phyloP scores from a whole-genome alignment of 2,329 filamentous ascomycete genomes.

The Uncinocarpus reesii region DNA sequence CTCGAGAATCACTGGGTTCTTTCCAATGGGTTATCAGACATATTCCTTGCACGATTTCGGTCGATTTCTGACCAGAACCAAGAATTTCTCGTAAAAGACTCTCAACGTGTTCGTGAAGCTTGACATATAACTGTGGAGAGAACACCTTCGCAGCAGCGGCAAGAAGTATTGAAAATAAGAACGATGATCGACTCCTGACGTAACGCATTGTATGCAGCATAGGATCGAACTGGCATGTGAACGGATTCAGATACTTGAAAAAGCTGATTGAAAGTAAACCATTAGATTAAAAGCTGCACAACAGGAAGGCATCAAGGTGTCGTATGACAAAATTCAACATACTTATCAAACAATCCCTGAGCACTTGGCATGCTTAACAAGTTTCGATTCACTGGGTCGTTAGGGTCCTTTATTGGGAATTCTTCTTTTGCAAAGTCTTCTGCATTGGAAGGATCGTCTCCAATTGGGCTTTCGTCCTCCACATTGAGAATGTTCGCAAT shows the following conservation, averaged over 20 bases:
- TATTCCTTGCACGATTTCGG: slow-evolving; percentile 33
- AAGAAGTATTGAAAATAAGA: slow-evolving; percentile 30
- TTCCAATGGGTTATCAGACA: slow-evolving; percentile 35
- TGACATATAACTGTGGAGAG: slow-evolving; percentile 26
- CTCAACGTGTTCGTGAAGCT: slow-evolving; percentile 26
- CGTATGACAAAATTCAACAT: slow-evolving; percentile 2
- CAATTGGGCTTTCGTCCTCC: slow-evolving; percentile 13
- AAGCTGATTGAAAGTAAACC: slow-evolving; percentile 23
- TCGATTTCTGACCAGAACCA: slow-evolving; percentile 28
- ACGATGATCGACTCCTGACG: slow-evolving; percentile 29
- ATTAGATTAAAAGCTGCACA: neutral
- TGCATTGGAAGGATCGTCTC: slow-evolving; percentile 4
- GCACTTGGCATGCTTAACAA: slow-evolving; percentile 23
- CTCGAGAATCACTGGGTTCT: slow-evolving; percentile 34
- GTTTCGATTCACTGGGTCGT: slow-evolving; percentile 24
- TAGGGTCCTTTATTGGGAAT: slow-evolving; percentile 13
- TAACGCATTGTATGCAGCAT: slow-evolving; percentile 32
- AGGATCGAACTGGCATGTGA: slow-evolving; percentile 35
- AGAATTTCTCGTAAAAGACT: slow-evolving; percentile 24
- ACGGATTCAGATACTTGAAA: slow-evolving; percentile 33
- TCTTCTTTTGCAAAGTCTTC: slow-evolving; percentile 1
- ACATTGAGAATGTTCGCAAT: slow-evolving; percentile 20
- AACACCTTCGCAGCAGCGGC: slow-evolving; percentile 31
- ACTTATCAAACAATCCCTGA: slow-evolving; percentile 26
- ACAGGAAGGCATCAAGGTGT: neutral